Evolutionary conservation across 495 filamentous ascomycete species (phyloP).

Genomic region (Astrocystis sublimbata): DNA sequence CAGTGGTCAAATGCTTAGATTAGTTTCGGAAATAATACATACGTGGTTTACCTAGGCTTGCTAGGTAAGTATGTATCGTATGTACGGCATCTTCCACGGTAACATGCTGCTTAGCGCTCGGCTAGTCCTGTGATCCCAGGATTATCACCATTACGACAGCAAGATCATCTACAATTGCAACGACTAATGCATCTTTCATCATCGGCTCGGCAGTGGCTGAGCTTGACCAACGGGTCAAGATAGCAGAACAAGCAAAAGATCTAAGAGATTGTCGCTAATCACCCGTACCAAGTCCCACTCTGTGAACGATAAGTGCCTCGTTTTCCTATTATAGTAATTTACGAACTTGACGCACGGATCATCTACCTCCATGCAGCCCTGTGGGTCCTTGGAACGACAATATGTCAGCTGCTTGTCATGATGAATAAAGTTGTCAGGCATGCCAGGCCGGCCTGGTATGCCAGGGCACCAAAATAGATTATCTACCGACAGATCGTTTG

Average conservation of each 20-base stretch:
- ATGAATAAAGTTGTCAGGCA: constrained; percentile 9
- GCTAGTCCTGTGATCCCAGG: background rate
- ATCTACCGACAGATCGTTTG: background rate
- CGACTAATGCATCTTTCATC: background rate
- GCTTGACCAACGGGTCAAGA: background rate
- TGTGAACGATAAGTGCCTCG: constrained; percentile 7
- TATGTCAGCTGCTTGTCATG: constrained; percentile 19
- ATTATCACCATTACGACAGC: constrained; percentile 11
- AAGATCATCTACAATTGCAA: background rate
- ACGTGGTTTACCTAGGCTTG: too few relatives aligned
- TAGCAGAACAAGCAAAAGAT: background rate
- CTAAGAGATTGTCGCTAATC: background rate
- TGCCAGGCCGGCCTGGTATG: too few relatives aligned
- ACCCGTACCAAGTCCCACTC: background rate
- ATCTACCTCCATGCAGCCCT: constrained; percentile 16
- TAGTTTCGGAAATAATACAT: too few relatives aligned
- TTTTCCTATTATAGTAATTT: constrained; percentile 14
- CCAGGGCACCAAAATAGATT: constrained; percentile 10
- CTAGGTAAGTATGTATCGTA: background rate
- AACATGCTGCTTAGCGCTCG: constrained; percentile 1
- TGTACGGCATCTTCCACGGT: background rate
- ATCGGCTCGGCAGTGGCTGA: constrained; percentile 6
- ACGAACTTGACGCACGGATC: background rate
- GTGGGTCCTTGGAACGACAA: background rate
- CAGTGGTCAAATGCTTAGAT: too few relatives aligned